phyloP scores from a whole-genome alignment of 306 rosid genomes.

The Ziziphus jujuba region DNA sequence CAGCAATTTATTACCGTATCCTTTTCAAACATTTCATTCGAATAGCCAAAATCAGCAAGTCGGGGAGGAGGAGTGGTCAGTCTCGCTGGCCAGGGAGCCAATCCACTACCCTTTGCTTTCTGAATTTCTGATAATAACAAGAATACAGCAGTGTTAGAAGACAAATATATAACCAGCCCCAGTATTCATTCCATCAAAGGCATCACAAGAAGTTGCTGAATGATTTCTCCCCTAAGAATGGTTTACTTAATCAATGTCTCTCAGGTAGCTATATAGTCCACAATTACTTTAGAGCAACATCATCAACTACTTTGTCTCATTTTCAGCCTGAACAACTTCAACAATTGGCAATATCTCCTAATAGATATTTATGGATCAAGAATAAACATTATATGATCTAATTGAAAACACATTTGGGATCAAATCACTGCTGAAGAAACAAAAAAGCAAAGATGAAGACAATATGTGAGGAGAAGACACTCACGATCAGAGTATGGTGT shows the following conservation, averaged over 20 bases:
- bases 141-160: slow-evolving; percentile 20
- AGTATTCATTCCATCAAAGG: slow-evolving; percentile 14
- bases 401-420: not conserved
- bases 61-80: slow-evolving; percentile 88
- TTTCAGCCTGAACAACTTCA: not conserved
- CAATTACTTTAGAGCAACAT: too few relatives aligned
- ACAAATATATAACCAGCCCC: slow-evolving; percentile 8
- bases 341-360: not conserved
- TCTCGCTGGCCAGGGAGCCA: slow-evolving; percentile 96
- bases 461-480: slow-evolving; percentile 35
- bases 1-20: slow-evolving; percentile 60
- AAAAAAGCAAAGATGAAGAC: slow-evolving; percentile 22
- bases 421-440: slow-evolving; percentile 9
- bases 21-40: slow-evolving; percentile 78
- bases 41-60: slow-evolving; percentile 88
- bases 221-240: not conserved
- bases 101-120: slow-evolving; percentile 74
- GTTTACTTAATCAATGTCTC: too few relatives aligned
- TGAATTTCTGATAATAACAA: slow-evolving; percentile 62
- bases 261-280: too few relatives aligned
- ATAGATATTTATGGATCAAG: not conserved
- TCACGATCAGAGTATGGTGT: slow-evolving; percentile 77
- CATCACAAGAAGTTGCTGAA: slow-evolving; percentile 1
- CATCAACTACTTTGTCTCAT: too few relatives aligned
- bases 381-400: not conserved